These are phyloP conservation scores for Gossypium raimondii DNA, from an alignment of 345 rosid species.

Conservation along the genomic window DNA sequence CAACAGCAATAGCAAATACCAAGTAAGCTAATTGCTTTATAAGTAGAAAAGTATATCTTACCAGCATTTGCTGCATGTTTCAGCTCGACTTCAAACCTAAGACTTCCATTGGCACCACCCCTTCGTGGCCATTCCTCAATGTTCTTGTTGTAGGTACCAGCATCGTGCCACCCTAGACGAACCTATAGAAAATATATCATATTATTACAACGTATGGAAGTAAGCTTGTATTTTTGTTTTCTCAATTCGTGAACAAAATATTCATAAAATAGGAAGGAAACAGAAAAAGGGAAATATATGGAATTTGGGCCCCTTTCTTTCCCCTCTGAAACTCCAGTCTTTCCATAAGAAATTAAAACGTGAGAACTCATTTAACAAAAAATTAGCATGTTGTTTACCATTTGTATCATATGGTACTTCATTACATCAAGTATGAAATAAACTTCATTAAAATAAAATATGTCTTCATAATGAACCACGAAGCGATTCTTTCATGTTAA, in stretches of 20 bases:
- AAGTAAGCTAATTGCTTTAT: neutral
- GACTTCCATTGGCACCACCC: constrained; percentile 95
- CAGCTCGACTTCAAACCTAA: constrained; percentile 84
- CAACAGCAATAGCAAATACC: neutral
- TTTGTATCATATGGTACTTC: neutral
- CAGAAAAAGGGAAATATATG: neutral
- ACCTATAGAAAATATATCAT: constrained; percentile 39
- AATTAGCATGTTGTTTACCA: neutral
- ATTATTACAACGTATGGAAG: neutral
- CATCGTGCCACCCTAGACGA: constrained; percentile 94
- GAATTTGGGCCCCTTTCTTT: neutral
- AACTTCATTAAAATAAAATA: neutral
- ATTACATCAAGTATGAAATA: constrained; percentile 1
- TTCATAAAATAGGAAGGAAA: neutral
- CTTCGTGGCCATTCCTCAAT: constrained; percentile 85
- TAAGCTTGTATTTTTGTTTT: neutral
- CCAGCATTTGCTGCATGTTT: constrained; percentile 97
- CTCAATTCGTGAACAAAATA: neutral
- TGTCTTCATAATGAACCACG: neutral
- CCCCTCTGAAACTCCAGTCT: neutral
- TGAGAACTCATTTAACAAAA: neutral
- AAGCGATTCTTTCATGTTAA: neutral
- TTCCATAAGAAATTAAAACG: neutral
- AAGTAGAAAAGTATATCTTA: constrained; percentile 20
- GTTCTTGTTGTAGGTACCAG: constrained; percentile 91